Evolutionary conservation across 331 rosid genomes (phyloP), one percentile per base, ranked within the genome.

Genomic region (Spiraea crenata): DNA sequence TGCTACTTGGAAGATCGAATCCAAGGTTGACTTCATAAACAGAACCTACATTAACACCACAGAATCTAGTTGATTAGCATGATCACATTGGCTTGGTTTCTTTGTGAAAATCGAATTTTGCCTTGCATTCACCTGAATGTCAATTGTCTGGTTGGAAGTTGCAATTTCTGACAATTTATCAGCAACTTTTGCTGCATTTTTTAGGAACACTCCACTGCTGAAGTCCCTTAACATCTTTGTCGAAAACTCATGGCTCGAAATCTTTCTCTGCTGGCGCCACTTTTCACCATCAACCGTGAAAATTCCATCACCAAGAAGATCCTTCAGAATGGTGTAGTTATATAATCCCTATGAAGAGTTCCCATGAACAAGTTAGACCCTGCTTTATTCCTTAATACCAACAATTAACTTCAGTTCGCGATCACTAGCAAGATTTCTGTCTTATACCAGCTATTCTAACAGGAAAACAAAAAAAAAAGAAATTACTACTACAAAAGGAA

Each of bases 261-360:
- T 61, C 72, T 91, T 93, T 74, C 99, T 93, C 81, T 93, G 97
- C 17, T 93, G 80, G 4, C 92, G 96, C 96, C 99, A 93, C 79
- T 89, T 91, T 48, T 91, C 92, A 3, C 99, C 99, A 74, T 93
- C 99, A 20, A 93, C 99, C 0, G 96, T 39, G 60, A 93, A 93
- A 79, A 93, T 93, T n/a, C 96, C 99, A 71, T 91, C 91, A 51
- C 99, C 99, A 4, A 93, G 90, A 67, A 93, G 88, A 82, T 91
- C 97, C 82, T 69, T 88, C 71, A 93, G 84, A 63, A 82, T 87
- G 38, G 77, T 39, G 75, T 87, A 76, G 80, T 88, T 90, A 80
- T 88, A 75, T 57, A 63, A 61, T 10, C 98, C 97, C 98, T 92
- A 74, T 74, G 59, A 61, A 71, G 55, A 37, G 63, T 76, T 47